A percentile compares a stretch with the other conserved stretches of the same genome.
Conservation (phyloP, 2,329 filamentous ascomycete genomes). For the Aspergillus felis region DNA sequence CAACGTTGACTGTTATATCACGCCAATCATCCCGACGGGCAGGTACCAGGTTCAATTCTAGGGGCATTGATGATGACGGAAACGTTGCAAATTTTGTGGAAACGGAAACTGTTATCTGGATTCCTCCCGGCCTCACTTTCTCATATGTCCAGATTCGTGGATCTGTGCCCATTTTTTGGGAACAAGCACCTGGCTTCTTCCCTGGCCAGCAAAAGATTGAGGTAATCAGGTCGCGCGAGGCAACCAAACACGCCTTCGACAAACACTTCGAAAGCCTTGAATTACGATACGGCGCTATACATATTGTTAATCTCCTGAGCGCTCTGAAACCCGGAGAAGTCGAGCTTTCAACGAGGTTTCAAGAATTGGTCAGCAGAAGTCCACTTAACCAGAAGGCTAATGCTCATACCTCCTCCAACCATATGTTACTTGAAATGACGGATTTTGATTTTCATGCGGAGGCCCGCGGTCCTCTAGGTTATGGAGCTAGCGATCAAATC, state of each 20-base stretch:
- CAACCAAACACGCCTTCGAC: conserved; percentile 90
- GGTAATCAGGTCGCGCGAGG: conserved; percentile 81
- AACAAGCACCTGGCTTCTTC: conserved; percentile 81
- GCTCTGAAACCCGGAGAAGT: conserved; percentile 81
- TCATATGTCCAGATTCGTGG: conserved; percentile 92
- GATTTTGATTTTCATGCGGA: conserved; percentile 97
- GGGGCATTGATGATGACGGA: conserved; percentile 95
- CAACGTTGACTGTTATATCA: conserved; percentile 83
- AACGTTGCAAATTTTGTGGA: conserved; percentile 99
- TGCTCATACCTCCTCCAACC: conserved; percentile 56
- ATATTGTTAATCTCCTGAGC: conserved; percentile 92
- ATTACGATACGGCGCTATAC: conserved; percentile 80
- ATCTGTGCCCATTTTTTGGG: conserved; percentile 96
- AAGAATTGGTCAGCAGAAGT: conserved; percentile 70
- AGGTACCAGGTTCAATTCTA: conserved; percentile 93
- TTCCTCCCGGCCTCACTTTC: conserved; percentile 71
- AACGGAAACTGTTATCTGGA: conserved; percentile 89
- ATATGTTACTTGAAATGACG: conserved; percentile 72
- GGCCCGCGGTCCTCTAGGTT: conserved; percentile 78
- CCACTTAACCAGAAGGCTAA: conserved; percentile 60
- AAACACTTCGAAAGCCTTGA: conserved; percentile 90
- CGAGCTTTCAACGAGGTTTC: conserved; percentile 76
- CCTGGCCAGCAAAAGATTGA: conserved; percentile 94
- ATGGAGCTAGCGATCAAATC: conserved; percentile 86
- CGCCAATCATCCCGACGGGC: conserved; percentile 85